phyloP scores from a whole-genome alignment of 2,329 filamentous ascomycete species.

The Colletotrichum horii region DNA sequence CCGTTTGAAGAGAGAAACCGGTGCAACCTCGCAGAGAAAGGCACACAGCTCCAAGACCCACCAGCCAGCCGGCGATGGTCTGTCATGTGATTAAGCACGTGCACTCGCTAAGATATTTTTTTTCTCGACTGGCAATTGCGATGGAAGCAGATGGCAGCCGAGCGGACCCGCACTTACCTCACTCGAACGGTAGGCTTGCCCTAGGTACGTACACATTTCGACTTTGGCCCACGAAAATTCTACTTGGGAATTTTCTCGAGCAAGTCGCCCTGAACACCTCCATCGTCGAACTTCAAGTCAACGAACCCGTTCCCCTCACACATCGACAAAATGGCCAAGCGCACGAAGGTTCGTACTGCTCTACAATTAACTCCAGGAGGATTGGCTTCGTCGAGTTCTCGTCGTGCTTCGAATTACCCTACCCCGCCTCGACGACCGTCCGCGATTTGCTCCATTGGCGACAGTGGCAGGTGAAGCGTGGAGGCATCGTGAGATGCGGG shows the following conservation, averaged over 20 bases:
- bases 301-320: conserved; percentile 28
- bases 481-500: neutral
- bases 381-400: conserved; percentile 8
- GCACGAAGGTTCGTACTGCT: conserved; percentile 63
- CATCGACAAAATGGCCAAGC: conserved; percentile 84
- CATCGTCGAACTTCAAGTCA: conserved; percentile 23
- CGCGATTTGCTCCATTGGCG: neutral
- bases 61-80: neutral
- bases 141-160: neutral
- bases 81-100: neutral
- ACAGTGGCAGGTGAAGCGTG: neutral
- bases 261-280: conserved; percentile 28
- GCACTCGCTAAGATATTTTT: neutral
- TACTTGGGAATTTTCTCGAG: neutral
- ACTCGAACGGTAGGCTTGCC: conserved; percentile 23
- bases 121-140: neutral
- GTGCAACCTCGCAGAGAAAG: neutral
- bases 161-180: neutral
- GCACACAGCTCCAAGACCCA: neutral
- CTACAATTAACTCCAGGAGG: neutral
- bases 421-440: neutral
- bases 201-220: conserved; percentile 33
- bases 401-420: neutral
- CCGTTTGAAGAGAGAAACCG: conserved; percentile 1
- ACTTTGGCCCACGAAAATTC: neutral